A percentile compares a stretch with the other conserved stretches of the same genome.
phyloP scores from a whole-genome alignment of 2,329 filamentous ascomycete genomes.

The Diaporthe sp. region DNA sequence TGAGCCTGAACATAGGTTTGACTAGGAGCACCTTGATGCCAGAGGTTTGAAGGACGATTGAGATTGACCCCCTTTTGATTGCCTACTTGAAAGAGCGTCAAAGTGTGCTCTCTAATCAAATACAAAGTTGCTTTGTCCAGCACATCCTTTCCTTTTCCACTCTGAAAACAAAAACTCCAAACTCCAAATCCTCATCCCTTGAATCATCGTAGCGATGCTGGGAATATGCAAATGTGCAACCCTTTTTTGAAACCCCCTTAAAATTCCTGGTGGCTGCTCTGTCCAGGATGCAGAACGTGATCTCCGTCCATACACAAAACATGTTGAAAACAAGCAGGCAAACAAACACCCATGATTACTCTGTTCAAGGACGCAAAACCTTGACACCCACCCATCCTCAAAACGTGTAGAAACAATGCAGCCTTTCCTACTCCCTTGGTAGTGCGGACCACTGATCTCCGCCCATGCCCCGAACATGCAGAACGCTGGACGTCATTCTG shows the following conservation, averaged over 20 bases:
- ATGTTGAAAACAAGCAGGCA: neutral
- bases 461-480: neutral
- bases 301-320: neutral
- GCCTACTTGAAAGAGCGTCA: neutral
- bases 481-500: neutral
- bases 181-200: neutral
- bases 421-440: neutral
- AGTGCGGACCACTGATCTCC: neutral
- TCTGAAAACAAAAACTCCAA: slow-evolving; percentile 11
- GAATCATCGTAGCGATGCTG: neutral
- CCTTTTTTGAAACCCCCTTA: neutral
- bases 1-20: neutral
- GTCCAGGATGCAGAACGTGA: neutral
- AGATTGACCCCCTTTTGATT: neutral
- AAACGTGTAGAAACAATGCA: neutral
- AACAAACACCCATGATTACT: neutral
- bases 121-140: neutral
- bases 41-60: too few relatives aligned
- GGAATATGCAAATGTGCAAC: neutral
- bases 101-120: neutral
- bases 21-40: neutral
- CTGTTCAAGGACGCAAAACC: neutral
- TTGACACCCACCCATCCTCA: neutral
- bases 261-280: neutral
- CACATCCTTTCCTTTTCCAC: neutral